Percentiles rank a stretch among this genome's conserved stretches.
These are phyloP conservation scores for Boletus speciosus DNA, from an alignment of 768 basidiomycete genomes.

Conservation along the genomic window DNA sequence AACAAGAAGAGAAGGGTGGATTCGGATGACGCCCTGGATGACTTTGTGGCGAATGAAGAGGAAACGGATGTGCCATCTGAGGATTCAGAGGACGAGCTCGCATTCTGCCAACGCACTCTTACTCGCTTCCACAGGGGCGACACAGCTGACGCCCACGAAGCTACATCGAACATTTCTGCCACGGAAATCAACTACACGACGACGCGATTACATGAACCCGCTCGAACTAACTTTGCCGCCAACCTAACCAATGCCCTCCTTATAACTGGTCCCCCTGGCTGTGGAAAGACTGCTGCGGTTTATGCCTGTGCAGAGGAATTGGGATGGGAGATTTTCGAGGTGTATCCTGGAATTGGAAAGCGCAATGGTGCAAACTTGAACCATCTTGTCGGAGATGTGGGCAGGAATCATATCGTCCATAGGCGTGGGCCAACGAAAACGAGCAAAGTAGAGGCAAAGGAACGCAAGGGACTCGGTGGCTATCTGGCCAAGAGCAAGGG, in stretches of 20 bases:
- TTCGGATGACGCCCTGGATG: slow-evolving; percentile 52
- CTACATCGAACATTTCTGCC: not conserved
- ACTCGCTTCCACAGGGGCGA: slow-evolving; percentile 15
- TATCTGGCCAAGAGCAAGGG: slow-evolving; percentile 14
- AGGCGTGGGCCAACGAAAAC: slow-evolving; percentile 3
- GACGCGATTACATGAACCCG: slow-evolving; percentile 8
- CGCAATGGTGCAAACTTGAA: slow-evolving; percentile 77
- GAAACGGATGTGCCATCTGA: slow-evolving; percentile 31
- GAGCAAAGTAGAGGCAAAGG: slow-evolving; percentile 7
- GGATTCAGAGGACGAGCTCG: slow-evolving; percentile 38
- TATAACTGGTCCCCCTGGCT: slow-evolving; percentile 75
- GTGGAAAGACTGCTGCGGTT: slow-evolving; percentile 88
- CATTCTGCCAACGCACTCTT: slow-evolving; percentile 25
- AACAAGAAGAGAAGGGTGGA: slow-evolving; percentile 54
- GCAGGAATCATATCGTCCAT: slow-evolving; percentile 82
- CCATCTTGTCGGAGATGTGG: slow-evolving; percentile 84
- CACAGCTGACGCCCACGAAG: not conserved
- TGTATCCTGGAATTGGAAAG: slow-evolving; percentile 92
- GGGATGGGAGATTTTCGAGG: slow-evolving; percentile 95
- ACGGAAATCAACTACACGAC: slow-evolving; percentile 5
- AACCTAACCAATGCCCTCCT: slow-evolving; percentile 83
- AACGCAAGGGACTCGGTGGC: slow-evolving; percentile 10
- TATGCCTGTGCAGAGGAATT: slow-evolving; percentile 94
- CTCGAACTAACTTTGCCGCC: slow-evolving; percentile 33
- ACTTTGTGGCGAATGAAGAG: slow-evolving; percentile 51